Evolutionary conservation across 768 basidiomycete genomes (phyloP), one percentile per base, ranked within the genome.

Genomic region (Boletellus ananas): DNA sequence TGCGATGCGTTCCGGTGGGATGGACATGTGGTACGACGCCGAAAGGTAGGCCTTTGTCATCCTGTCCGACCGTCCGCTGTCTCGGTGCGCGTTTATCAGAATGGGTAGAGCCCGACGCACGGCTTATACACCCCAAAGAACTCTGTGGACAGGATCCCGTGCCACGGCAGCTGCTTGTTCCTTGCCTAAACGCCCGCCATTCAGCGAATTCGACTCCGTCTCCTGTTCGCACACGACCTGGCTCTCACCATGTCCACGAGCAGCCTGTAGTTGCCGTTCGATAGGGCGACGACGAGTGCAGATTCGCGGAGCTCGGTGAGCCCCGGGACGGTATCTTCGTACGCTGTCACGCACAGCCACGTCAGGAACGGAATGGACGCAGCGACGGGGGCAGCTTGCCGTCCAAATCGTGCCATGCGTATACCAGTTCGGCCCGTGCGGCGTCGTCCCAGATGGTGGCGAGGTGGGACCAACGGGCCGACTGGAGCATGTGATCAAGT

Each of bases 91-190:
- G 11, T 3, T 38, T 21, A 25, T 29, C 27, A 49, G 27, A 8
- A 14, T 8, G 7, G 2, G 14, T 14, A 7, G 21, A 31, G 25
- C n/a, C 7, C 23, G 6, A 66, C 80, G 34, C 38, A 85, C 84
- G 85, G 82, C 59, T 87, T 87, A 70, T 78, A 86, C 0, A 77
- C 75, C 9, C 72, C 70, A 43, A 85, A 81, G 16, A 86, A 66
- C 48, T 84, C 81, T 1, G 76, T 69, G 1, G 83, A 83, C 48
- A 87, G 74, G 18, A 87, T 65, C 1, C 72, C 70, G 49, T 86
- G 83, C 84, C 81, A 85, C 0, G 84, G 83, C 4, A 86, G 66
- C 16, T 75, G 69, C 3, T 81, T 78, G 48, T 78, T 65, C 64
- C 81, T 85, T 1, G 85, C 83, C 84, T 85, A 16, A 1, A 4